A percentile compares a stretch with the other conserved stretches of the same genome.
These are phyloP conservation scores for Venturiaceae sp. DNA, from an alignment of 2,329 filamentous ascomycete species.

Conservation along the genomic window DNA sequence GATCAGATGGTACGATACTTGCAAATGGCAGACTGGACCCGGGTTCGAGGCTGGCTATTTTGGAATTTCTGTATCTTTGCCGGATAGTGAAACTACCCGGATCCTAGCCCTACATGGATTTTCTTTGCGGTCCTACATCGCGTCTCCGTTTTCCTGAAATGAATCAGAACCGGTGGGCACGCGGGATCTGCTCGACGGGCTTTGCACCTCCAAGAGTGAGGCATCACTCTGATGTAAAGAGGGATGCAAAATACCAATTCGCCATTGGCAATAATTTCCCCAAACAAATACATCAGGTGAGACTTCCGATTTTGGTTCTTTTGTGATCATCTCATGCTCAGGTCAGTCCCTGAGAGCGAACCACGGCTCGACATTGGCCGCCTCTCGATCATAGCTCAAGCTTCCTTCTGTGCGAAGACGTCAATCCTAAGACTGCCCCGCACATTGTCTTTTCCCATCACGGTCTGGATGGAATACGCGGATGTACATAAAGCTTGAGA, in stretches of 20 bases:
- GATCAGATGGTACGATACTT: background rate
- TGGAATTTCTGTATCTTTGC: background rate
- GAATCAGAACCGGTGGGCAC: background rate
- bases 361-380: background rate
- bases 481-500: background rate
- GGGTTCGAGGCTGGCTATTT: background rate
- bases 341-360: background rate
- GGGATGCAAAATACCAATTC: background rate
- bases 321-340: background rate
- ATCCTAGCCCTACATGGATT: background rate
- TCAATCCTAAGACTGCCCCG: background rate
- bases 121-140: background rate
- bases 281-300: background rate
- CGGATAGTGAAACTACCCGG: background rate
- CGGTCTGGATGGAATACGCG: background rate
- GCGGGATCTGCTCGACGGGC: background rate
- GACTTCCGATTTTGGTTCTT: background rate
- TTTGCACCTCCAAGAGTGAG: background rate
- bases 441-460: background rate
- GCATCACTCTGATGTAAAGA: background rate
- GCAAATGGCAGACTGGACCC: background rate
- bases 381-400: background rate
- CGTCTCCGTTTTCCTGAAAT: background rate
- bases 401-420: slow-evolving; percentile 2
- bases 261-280: background rate